A percentile compares a stretch with the other conserved stretches of the same genome.
Conservation (phyloP, 345 rosid species). For the Arabidopsis arenosa region DNA sequence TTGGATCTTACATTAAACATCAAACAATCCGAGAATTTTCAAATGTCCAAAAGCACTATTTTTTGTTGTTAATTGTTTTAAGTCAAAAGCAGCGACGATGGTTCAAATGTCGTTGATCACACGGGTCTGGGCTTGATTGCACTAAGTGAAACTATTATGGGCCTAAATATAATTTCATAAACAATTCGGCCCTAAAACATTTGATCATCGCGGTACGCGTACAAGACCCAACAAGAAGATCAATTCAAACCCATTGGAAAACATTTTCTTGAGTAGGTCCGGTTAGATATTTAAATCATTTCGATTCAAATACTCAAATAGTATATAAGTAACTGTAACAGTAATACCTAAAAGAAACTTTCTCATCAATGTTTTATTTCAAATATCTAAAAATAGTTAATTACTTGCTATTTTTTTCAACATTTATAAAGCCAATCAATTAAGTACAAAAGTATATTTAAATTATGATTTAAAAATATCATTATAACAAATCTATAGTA, state of each 20-base stretch:
- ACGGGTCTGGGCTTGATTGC: slow-evolving; percentile 9
- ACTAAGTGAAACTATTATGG: background rate
- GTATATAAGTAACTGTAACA: too few relatives aligned
- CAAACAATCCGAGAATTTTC: background rate
- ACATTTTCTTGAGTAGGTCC: background rate
- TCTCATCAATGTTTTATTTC: background rate
- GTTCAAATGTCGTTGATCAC: background rate
- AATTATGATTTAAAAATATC: background rate
- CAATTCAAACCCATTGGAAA: background rate
- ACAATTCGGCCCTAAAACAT: background rate
- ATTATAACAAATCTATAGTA: background rate
- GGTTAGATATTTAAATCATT: background rate
- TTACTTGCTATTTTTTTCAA: background rate
- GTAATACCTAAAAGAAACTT: background rate
- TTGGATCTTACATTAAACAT: background rate
- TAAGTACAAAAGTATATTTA: background rate
- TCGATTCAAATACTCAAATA: background rate
- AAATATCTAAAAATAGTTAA: background rate
- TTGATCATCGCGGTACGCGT: background rate
- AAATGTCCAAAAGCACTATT: too few relatives aligned
- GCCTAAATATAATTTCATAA: background rate
- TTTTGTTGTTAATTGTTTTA: too few relatives aligned
- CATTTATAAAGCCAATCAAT: background rate
- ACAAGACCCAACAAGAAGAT: slow-evolving; percentile 14
- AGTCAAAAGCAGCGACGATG: too few relatives aligned